Conservation (phyloP, 495 filamentous ascomycete species). For the Xylaria acuta region DNA sequence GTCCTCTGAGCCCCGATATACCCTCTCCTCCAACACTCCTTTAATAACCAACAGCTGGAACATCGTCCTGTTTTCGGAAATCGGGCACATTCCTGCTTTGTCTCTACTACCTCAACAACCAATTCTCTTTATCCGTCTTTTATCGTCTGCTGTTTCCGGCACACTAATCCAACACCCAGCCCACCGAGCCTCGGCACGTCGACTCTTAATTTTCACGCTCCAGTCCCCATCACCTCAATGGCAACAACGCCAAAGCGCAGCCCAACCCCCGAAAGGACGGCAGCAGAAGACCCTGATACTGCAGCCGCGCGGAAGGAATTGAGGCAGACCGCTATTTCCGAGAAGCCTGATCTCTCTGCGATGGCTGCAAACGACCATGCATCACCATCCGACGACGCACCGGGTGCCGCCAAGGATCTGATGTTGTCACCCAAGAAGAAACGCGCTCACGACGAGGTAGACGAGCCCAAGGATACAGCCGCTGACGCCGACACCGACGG, state of each 20-base stretch:
- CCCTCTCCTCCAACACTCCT: background rate
- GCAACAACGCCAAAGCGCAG: conserved; percentile 34
- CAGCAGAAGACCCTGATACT: conserved; percentile 59
- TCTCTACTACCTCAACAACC: background rate
- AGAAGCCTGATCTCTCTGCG: conserved; percentile 40
- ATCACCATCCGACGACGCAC: conserved; percentile 27
- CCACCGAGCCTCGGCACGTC: background rate
- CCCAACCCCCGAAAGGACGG: conserved; percentile 34
- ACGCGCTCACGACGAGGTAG: conserved; percentile 59
- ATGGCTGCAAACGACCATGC: conserved; percentile 31
- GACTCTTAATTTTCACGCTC: background rate
- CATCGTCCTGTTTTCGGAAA: background rate
- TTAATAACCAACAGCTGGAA: background rate
- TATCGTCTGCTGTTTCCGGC: background rate
- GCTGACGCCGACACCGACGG: conserved; percentile 35
- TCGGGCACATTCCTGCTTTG: conserved; percentile 11
- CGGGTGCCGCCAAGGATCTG: conserved; percentile 46
- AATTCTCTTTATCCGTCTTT: background rate
- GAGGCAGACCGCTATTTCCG: conserved; percentile 60
- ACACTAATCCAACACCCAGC: background rate
- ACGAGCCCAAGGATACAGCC: conserved; percentile 43
- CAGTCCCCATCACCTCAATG: conserved; percentile 29
- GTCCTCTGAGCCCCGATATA: background rate
- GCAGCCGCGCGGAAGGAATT: conserved; percentile 61
- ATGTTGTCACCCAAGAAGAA: conserved; percentile 64